Base-by-base conservation (phyloP, 73 alveolate species). In the Blepharisma japonicum region DNA sequence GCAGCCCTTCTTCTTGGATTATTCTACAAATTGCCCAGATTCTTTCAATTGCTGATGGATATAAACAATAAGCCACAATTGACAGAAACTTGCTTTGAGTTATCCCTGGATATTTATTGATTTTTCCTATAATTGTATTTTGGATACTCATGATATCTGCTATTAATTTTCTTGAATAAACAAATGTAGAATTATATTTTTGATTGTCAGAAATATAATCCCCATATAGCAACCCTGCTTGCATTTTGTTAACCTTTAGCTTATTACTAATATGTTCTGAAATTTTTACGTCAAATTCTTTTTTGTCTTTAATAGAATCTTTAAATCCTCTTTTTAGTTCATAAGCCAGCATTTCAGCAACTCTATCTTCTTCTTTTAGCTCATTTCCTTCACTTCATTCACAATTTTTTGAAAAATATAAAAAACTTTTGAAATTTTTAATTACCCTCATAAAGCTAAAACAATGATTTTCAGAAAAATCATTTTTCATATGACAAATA, bases 351-450 rank as follows among this genome's bases (percentile, higher is more conserved):
- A 61, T 61, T 61, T 61, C 74, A 5, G 49, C 14, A 5, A 61
- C 46, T 61, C 74, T n/a, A 2, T 61, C 74, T 25, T 61, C 74
- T 61, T 61, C 74, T 61, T 61, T 61, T 14, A 61, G 46, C 18
- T 61, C 74, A 61, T 32, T 61, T 61, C 74, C 23, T 61, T 61
- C 50, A 61, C n/a, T 14, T 61, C 74, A 61, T 61, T 61, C 74
- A 5, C 39, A 25, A 48, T 61, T 61, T 8, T 25, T 61, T 2
- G 74, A 14, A 39, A 61, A 61, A 61, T 14, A 61, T 9, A 61
- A 25, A 14, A 61, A 39, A 25, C 47, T 61, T 61, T 25, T 61
- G 47, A 20, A 61, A 61, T 61, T n/a, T 61, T 25, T 61, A 8
- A 61, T 8, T 61, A 25, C 46, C 18, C 74, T n/a, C 47, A 9